Evolutionary conservation across 2,329 filamentous ascomycete species (phyloP), one percentile per base, ranked within the genome.

Genomic region (Graphiopsis chlorocephala): DNA sequence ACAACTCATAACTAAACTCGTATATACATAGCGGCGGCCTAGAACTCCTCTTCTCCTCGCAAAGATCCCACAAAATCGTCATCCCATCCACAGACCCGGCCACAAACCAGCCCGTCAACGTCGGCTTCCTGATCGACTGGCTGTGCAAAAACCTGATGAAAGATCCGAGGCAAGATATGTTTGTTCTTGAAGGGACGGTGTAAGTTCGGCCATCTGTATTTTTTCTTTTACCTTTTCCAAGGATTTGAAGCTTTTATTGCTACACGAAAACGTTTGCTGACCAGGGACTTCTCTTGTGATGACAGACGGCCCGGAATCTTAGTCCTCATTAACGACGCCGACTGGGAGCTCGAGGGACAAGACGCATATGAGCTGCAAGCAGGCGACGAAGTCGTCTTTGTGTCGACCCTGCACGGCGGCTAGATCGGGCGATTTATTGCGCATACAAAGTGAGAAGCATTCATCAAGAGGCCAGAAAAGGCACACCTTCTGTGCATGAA

Each of bases 261-360:
- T 42, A 6, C 12, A 5, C 6, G 35, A n/a, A 17, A 42, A 2
- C 4, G 1, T 45, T 45, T 20, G 17, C 47, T 50, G 47, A 50
- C 2, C 10, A 8, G 23, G 2, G 20, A 17, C 33, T n/a, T 42
- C 35, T n/a, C 8, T 42, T 42, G 4, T 17, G 12, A 42, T 1
- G 17, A n/a, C 38, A 98, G 94, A 66, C 93, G 95, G 61, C 95
- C 95, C 5, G 95, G 95, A 2, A 97, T 99, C 76, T 86, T 99
- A 50, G 94, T 97, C 29, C 84, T 99, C 64, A 96, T 99, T 78
- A 99, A 99, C 76, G 95, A 99, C 72, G 92, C 93, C 28, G 95
- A 99, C 77, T 99, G 95, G 95, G 95, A 98, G 78, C 86, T 99
- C 14, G 95, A 98, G 79, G 95, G 93, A 20, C 94, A 98, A 79